Evolutionary conservation across 2,329 filamentous ascomycete species (phyloP), one percentile per base, ranked within the genome.

Genomic region (Stachybotrys elegans): DNA sequence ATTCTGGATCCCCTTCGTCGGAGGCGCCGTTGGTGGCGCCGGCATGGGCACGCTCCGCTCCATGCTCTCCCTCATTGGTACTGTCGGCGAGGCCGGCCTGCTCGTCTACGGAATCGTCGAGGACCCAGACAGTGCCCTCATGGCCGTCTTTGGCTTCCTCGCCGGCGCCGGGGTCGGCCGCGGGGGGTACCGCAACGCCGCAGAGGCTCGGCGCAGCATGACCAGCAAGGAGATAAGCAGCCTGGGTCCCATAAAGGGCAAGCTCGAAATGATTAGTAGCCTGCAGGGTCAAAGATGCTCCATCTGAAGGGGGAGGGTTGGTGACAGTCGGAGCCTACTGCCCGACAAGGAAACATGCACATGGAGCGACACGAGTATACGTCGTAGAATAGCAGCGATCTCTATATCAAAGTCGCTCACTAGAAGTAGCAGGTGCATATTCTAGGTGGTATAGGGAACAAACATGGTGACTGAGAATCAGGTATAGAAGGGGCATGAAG

Each of bases 1-100:
- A 42, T 71, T 73, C 31, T 59, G 78, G 22, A 61, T 77, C 22
- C 75, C 75, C 17, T 70, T 76, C 46, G 49, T 75, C 13, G 73
- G 72, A 37, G 70, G 74, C 46, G 70, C 68, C 2, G 49, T 69
- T 20, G 48, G 48, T 6, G 50, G 42, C 31, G 40, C 50, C 6
- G 40, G 40, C 22, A 27, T 53, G 45, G 22, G 31, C 21, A 39
- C 51, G 17, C 31, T 43, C 22, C 43, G 51, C 22, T 43, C 53
- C 34, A 41, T 52, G 4, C 43, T 50, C n/a, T 17, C 41, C 13
- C 43, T 57, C 17, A 41, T 53, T 22, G 52, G 43, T n/a, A 46
- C 37, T n/a, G 52, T 45, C 12, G 57, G 51, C 21, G 52, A 56
- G 34, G 46, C 51, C 13, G 58, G 44, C 13, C 39, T 59, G 34